A percentile compares a stretch with the other conserved stretches of the same genome.
Conservation (phyloP, 352 stramenopile species). For the Phytophthora citrophthora region DNA sequence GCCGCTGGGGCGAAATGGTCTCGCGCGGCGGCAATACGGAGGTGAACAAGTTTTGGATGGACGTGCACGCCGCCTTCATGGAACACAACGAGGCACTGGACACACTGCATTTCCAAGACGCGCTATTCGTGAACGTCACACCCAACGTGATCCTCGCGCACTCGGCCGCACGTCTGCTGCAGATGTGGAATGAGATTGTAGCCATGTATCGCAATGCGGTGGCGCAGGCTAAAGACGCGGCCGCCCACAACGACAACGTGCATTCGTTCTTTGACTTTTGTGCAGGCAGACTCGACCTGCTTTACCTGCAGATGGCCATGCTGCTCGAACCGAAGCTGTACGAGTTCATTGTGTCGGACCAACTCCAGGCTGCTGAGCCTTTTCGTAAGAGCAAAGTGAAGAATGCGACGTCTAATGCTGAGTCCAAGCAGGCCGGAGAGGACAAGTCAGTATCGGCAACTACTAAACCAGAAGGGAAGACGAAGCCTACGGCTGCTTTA, state of each 20-base stretch:
- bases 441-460: slow-evolving; percentile 2
- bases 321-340: slow-evolving; percentile 57
- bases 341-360: slow-evolving; percentile 51
- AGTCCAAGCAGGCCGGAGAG: neutral
- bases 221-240: slow-evolving; percentile 34
- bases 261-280: slow-evolving; percentile 72
- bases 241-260: slow-evolving; percentile 24
- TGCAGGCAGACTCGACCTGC: slow-evolving; percentile 56
- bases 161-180: slow-evolving; percentile 50
- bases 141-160: slow-evolving; percentile 55
- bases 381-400: slow-evolving; percentile 19
- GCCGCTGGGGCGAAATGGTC: slow-evolving; percentile 60
- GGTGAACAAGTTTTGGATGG: slow-evolving; percentile 60
- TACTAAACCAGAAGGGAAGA: neutral
- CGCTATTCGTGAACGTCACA: slow-evolving; percentile 60
- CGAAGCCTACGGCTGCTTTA: neutral
- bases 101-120: slow-evolving; percentile 66
- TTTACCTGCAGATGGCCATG: slow-evolving; percentile 77
- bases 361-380: slow-evolving; percentile 17
- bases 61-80: slow-evolving; percentile 67
- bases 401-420: neutral
- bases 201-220: slow-evolving; percentile 57
- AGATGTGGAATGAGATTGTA: slow-evolving; percentile 73
- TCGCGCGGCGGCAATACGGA: slow-evolving; percentile 21
- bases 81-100: slow-evolving; percentile 53